These are phyloP conservation scores for Candida sakaeoensis DNA, from an alignment of 805 yeast genomes.

Conservation along the genomic window DNA sequence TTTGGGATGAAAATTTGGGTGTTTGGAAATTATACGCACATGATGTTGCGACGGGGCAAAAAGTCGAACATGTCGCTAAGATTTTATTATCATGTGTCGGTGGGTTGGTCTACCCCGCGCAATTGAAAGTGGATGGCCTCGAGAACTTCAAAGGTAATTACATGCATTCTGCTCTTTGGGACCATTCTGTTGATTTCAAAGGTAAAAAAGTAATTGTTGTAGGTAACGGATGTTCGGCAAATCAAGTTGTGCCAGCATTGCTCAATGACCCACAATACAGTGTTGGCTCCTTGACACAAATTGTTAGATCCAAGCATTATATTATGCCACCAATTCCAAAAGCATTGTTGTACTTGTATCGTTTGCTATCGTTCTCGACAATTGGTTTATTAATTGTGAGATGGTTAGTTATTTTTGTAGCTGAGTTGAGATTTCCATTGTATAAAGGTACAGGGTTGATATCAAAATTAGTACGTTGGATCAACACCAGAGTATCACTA, in stretches of 20 bases:
- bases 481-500: slow-evolving; percentile 17
- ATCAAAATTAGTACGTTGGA: slow-evolving; percentile 24
- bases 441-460: slow-evolving; percentile 25
- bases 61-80: slow-evolving; percentile 24
- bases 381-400: slow-evolving; percentile 26
- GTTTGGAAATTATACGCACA: slow-evolving; percentile 27
- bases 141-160: slow-evolving; percentile 33
- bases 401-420: slow-evolving; percentile 21
- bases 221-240: slow-evolving; percentile 43
- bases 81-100: slow-evolving; percentile 28
- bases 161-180: slow-evolving; percentile 41
- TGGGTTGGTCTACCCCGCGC: slow-evolving; percentile 35
- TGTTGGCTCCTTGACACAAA: slow-evolving; percentile 26
- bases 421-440: slow-evolving; percentile 35
- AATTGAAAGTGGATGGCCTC: slow-evolving; percentile 27
- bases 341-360: slow-evolving; percentile 18
- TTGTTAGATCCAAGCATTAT: slow-evolving; percentile 35
- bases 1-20: slow-evolving; percentile 1
- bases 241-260: slow-evolving; percentile 36
- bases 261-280: slow-evolving; percentile 19
- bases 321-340: slow-evolving; percentile 37
- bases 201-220: slow-evolving; percentile 35
- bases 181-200: slow-evolving; percentile 29
- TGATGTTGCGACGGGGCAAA: slow-evolving; percentile 27
- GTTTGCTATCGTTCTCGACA: slow-evolving; percentile 19